Conservation (phyloP, 129 eudicot species). For the Flaveria robusta region DNA sequence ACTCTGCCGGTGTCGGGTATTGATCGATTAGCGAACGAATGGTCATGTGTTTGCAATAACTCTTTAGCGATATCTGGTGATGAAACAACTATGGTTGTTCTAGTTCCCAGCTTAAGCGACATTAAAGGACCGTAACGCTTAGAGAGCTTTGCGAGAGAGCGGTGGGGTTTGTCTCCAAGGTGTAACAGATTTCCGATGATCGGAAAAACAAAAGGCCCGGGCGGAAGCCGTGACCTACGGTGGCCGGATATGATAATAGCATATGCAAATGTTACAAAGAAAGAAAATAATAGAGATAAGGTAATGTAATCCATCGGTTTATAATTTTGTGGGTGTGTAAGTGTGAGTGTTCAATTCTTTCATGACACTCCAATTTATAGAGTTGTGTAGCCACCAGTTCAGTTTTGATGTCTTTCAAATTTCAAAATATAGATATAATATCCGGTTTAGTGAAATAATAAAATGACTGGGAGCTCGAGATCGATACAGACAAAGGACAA, state of each 20-base stretch:
- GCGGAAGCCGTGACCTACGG: constrained; percentile 45
- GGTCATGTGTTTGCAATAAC: constrained; percentile 43
- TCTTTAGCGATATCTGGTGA: constrained; percentile 33
- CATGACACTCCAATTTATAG: no score
- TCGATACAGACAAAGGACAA: no score
- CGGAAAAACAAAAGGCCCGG: constrained; percentile 56
- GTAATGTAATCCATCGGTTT: constrained; percentile 4
- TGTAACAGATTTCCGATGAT: constrained; percentile 52
- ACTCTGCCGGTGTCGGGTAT: constrained; percentile 17
- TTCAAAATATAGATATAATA: no score
- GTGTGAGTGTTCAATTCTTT: no score
- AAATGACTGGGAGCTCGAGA: no score
- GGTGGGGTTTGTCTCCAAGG: constrained; percentile 53
- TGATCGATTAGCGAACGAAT: constrained; percentile 32
- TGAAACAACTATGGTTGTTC: constrained; percentile 40
- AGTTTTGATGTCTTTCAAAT: no score
- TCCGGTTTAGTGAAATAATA: no score
- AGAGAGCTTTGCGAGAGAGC: constrained; percentile 51
- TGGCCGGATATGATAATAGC: constrained; percentile 7
- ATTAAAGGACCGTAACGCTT: constrained; percentile 54
- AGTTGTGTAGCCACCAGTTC: no score
- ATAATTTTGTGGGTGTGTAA: background rate
- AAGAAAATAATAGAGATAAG: background rate
- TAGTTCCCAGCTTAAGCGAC: constrained; percentile 49
- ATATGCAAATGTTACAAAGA: background rate